Evolutionary conservation across 371 early-diverging fungal species (phyloP).

Genomic region (Thermomucor indicae-seudaticae): DNA sequence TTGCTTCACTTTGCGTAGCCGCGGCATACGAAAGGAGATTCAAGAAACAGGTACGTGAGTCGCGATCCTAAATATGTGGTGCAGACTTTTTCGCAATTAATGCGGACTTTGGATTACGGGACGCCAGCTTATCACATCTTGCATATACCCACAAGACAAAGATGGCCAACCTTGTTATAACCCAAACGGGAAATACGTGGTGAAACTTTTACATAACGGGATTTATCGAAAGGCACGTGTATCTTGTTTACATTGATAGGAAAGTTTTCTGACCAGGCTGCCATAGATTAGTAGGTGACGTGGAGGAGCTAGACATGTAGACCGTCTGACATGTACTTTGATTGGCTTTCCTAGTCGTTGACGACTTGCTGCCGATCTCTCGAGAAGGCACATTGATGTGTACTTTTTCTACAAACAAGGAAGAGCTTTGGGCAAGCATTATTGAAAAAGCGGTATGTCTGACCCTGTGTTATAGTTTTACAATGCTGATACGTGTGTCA

Average conservation of each 20-base stretch:
- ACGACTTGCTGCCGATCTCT: constrained; percentile 84
- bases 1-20: constrained; percentile 85
- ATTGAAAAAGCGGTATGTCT: constrained; percentile 78
- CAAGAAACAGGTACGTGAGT: constrained; percentile 54
- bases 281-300: constrained; percentile 2
- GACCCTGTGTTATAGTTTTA: not conserved
- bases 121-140: constrained; percentile 70
- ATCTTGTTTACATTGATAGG: not conserved
- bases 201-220: constrained; percentile 84
- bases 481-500: not conserved
- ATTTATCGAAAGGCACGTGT: constrained; percentile 70
- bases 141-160: constrained; percentile 82
- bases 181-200: constrained; percentile 83
- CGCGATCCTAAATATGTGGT: not conserved
- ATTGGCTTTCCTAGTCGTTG: constrained; percentile 74
- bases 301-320: not conserved
- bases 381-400: constrained; percentile 74
- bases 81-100: not conserved
- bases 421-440: constrained; percentile 84
- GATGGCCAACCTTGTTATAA: constrained; percentile 76
- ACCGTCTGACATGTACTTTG: not conserved
- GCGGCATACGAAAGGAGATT: constrained; percentile 80
- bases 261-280: not conserved
- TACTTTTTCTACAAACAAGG: constrained; percentile 73
- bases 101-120: not conserved